phyloP scores from a whole-genome alignment of 1,139 yeast species.

The Lodderomyces margitis region DNA sequence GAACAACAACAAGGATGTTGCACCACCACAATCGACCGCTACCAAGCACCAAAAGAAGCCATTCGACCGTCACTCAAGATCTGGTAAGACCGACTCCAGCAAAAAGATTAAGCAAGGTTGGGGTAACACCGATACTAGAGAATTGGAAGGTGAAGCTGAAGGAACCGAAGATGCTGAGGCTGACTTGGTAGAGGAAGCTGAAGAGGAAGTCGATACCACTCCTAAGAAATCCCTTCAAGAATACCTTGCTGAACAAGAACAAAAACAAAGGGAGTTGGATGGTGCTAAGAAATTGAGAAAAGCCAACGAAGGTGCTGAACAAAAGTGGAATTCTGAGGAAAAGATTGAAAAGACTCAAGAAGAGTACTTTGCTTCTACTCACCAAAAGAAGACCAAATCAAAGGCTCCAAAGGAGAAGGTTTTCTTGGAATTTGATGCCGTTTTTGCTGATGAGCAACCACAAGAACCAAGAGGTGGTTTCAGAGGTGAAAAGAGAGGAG shows the following conservation, averaged over 20 bases:
- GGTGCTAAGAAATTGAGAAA: constrained; percentile 44
- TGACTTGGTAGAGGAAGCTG: constrained; percentile 39
- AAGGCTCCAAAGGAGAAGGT: constrained; percentile 71
- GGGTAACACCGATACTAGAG: constrained; percentile 74
- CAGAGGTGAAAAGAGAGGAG: constrained; percentile 28
- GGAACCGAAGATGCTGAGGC: constrained; percentile 61
- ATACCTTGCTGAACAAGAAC: constrained; percentile 63
- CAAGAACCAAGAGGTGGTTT: constrained; percentile 34
- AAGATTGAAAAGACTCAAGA: constrained; percentile 57
- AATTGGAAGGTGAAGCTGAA: constrained; percentile 60
- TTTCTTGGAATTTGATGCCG: constrained; percentile 63
- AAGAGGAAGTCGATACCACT: constrained; percentile 39
- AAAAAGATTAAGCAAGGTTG: constrained; percentile 81
- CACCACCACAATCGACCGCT: constrained; percentile 55
- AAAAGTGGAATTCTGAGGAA: constrained; percentile 63
- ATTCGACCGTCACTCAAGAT: constrained; percentile 80
- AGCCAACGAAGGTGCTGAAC: constrained; percentile 61
- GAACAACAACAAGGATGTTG: constrained; percentile 67
- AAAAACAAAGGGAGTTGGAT: constrained; percentile 47
- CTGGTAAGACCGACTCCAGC: constrained; percentile 78
- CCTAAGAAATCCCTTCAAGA: constrained; percentile 67
- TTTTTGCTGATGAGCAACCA: constrained; percentile 52
- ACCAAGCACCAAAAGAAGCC: constrained; percentile 62
- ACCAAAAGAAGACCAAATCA: constrained; percentile 57
- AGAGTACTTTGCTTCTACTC: constrained; percentile 54